phyloP scores from a whole-genome alignment of 345 rosid genomes.

The Hibiscus syriacus region DNA sequence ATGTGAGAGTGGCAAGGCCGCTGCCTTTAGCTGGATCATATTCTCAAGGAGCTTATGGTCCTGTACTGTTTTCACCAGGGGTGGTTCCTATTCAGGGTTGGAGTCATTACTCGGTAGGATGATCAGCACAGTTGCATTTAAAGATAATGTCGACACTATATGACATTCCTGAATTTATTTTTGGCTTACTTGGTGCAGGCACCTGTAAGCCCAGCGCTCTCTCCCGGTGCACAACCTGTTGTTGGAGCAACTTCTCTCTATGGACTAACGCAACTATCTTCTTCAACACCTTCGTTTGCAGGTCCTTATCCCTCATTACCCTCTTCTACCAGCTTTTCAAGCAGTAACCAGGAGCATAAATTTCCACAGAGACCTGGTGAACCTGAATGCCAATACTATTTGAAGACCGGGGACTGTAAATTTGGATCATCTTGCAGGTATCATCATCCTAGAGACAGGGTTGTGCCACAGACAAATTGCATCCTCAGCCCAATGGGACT shows the following conservation, averaged over 20 bases:
- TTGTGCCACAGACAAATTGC: constrained; percentile 51
- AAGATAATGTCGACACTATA: constrained; percentile 7
- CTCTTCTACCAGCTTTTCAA: constrained; percentile 40
- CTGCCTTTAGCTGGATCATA: constrained; percentile 61
- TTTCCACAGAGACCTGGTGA: constrained; percentile 97
- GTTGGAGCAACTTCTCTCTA: constrained; percentile 65
- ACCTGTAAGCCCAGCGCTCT: constrained; percentile 71
- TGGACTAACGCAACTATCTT: constrained; percentile 62
- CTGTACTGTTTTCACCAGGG: constrained; percentile 61
- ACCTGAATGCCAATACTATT: constrained; percentile 76
- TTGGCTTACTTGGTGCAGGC: constrained; percentile 42
- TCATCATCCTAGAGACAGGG: constrained; percentile 80
- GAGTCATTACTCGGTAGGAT: constrained; percentile 76
- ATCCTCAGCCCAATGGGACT: constrained; percentile 78
- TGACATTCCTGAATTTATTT: constrained; percentile 8
- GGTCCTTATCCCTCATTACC: constrained; percentile 48
- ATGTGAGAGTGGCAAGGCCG: constrained; percentile 62
- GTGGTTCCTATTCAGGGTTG: constrained; percentile 71
- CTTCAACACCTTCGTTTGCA: constrained; percentile 56
- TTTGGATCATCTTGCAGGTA: constrained; percentile 81
- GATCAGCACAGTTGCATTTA: neutral
- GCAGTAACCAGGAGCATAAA: constrained; percentile 51
- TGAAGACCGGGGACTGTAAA: constrained; percentile 90
- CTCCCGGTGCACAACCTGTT: constrained; percentile 74
- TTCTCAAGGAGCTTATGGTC: constrained; percentile 79